Percentiles rank a stretch among this genome's conserved stretches.
These are phyloP conservation scores for Starmera caribaea DNA, from an alignment of 805 yeast genomes.

Conservation along the genomic window DNA sequence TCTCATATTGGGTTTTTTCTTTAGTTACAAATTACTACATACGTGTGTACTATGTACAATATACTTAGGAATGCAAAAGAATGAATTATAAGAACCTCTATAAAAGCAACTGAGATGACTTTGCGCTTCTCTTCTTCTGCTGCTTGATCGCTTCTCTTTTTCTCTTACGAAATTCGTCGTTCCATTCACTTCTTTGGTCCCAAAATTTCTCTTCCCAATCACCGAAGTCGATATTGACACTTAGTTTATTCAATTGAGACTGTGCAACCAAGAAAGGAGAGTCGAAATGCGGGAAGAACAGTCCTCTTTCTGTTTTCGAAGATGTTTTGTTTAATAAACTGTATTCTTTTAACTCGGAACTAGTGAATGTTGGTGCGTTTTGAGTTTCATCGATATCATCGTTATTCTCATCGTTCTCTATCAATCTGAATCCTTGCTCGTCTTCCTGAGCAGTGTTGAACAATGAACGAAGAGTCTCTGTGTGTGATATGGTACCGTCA, in stretches of 20 bases:
- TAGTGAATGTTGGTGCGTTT: constrained; percentile 8
- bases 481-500: constrained; percentile 29
- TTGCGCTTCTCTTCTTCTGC: constrained; percentile 33
- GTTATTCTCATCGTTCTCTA: constrained; percentile 27
- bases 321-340: constrained; percentile 13
- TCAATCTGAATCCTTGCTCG: constrained; percentile 29
- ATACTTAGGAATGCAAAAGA: background rate
- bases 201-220: constrained; percentile 73
- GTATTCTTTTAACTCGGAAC: constrained; percentile 13
- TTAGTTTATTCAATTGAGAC: constrained; percentile 58
- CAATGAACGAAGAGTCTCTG: constrained; percentile 54
- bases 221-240: constrained; percentile 23
- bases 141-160: constrained; percentile 65
- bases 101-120: background rate
- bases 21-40: too few relatives aligned
- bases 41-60: too few relatives aligned
- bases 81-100: constrained; percentile 1
- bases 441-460: constrained; percentile 36
- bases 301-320: constrained; percentile 32
- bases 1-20: too few relatives aligned
- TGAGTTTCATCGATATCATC: constrained; percentile 36
- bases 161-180: constrained; percentile 63
- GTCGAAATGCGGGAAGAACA: constrained; percentile 75
- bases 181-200: constrained; percentile 74
- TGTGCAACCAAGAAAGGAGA: constrained; percentile 87